Evolutionary conservation across 192 early-diverging fungal species (phyloP).

Genomic region (Backusella macrospora): DNA sequence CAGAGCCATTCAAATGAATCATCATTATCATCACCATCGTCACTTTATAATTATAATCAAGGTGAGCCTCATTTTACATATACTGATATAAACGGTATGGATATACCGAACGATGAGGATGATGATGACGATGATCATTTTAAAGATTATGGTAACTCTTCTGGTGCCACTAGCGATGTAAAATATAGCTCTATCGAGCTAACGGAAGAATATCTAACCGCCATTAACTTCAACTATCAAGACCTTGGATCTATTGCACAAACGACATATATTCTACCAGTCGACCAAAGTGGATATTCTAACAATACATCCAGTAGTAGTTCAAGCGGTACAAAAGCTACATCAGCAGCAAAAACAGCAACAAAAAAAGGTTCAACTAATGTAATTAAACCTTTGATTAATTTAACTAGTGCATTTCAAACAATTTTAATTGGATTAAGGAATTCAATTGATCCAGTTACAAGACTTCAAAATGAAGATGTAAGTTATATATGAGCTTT

Average conservation of each 20-base stretch:
- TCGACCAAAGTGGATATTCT: slow-evolving; percentile 56
- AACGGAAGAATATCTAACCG: slow-evolving; percentile 32
- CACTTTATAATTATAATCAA: not conserved
- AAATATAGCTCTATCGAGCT: slow-evolving; percentile 31
- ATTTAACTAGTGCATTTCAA: slow-evolving; percentile 87
- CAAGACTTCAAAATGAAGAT: slow-evolving; percentile 79
- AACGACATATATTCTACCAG: slow-evolving; percentile 86
- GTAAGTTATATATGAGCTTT: slow-evolving; percentile 39
- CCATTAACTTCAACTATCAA: slow-evolving; percentile 67
- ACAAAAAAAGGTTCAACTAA: slow-evolving; percentile 83
- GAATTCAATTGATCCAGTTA: slow-evolving; percentile 86
- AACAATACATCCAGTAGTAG: slow-evolving; percentile 56
- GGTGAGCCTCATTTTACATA: not conserved
- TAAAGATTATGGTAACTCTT: not conserved
- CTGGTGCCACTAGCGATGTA: too few species aligned
- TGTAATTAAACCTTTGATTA: slow-evolving; percentile 95
- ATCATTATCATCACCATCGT: slow-evolving; percentile 23
- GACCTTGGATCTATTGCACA: slow-evolving; percentile 82
- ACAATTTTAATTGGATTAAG: slow-evolving; percentile 91
- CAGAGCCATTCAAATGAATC: slow-evolving; percentile 24
- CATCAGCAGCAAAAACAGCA: slow-evolving; percentile 64
- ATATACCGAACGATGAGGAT: not conserved
- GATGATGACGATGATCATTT: not conserved
- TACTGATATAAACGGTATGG: not conserved
- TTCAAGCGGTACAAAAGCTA: slow-evolving; percentile 41